phyloP scores from a whole-genome alignment of 2,329 filamentous ascomycete genomes.

The Aspergillus versicolor region DNA sequence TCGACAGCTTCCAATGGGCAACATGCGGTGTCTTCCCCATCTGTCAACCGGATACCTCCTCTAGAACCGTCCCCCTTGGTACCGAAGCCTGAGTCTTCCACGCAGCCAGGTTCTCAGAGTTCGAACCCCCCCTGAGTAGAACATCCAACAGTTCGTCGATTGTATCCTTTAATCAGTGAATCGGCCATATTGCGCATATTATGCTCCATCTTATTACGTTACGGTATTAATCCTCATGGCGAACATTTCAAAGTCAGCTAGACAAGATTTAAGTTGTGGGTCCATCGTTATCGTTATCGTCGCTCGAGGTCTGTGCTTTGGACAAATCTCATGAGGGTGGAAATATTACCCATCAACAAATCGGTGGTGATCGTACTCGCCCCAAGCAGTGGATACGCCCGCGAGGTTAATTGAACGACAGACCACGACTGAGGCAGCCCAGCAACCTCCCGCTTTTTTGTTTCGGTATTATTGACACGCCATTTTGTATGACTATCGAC shows the following conservation, averaged over 20 bases:
- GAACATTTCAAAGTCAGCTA: not conserved
- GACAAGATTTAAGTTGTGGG: not conserved
- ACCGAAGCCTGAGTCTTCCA: slow-evolving; percentile 25
- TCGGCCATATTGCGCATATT: not conserved
- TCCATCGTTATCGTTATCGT: not conserved
- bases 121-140: not conserved
- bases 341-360: slow-evolving; percentile 9
- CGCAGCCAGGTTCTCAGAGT: slow-evolving; percentile 14
- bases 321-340: not conserved
- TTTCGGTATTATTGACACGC: not conserved
- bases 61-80: slow-evolving; percentile 27
- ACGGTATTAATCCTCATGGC: not conserved
- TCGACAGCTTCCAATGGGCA: slow-evolving; percentile 24
- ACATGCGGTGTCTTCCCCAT: slow-evolving; percentile 32
- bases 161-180: not conserved
- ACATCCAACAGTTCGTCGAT: not conserved
- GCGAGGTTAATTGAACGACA: slow-evolving; percentile 2
- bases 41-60: slow-evolving; percentile 33
- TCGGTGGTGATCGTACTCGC: not conserved
- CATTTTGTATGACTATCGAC: not conserved
- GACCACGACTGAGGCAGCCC: not conserved
- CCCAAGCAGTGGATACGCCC: not conserved
- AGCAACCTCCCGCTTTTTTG: not conserved
- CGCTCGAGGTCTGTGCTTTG: not conserved
- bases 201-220: not conserved